phyloP scores from a whole-genome alignment of 108 stramenopile genomes.

The Fragilaria crotonensis region DNA sequence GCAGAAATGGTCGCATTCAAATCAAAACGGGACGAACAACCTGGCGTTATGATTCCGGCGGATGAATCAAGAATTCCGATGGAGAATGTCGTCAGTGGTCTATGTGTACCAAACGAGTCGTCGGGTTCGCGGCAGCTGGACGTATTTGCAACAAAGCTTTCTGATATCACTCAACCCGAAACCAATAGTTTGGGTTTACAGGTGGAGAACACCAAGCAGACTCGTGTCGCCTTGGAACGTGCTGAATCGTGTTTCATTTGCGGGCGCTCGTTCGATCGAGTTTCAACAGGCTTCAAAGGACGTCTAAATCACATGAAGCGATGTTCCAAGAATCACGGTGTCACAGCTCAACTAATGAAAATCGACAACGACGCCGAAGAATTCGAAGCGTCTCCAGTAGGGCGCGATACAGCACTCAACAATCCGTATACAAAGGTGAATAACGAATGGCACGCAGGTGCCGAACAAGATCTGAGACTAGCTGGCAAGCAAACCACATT shows the following conservation, averaged over 20 bases:
- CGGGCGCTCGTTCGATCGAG: conserved; percentile 34
- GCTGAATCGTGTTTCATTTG: conserved; percentile 54
- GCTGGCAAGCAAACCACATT: conserved; percentile 17
- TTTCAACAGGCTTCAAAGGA: conserved; percentile 39
- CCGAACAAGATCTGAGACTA: conserved; percentile 1
- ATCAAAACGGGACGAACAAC: no score
- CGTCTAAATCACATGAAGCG: conserved; percentile 76
- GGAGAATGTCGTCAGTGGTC: background rate
- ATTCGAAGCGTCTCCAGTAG: background rate
- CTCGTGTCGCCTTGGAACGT: background rate
- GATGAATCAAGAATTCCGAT: background rate
- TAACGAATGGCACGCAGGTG: conserved; percentile 24
- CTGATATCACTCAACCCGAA: background rate
- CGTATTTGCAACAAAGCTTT: background rate
- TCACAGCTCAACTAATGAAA: conserved; percentile 24
- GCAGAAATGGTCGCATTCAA: no score
- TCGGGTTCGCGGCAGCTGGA: background rate
- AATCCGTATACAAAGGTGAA: conserved; percentile 13
- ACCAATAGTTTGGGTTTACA: conserved; percentile 1
- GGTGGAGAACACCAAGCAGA: background rate
- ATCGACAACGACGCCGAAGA: conserved; percentile 23
- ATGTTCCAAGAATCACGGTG: conserved; percentile 64
- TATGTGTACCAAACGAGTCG: background rate
- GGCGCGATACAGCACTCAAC: background rate
- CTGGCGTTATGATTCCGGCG: no score